These are phyloP conservation scores for Biscutella auriculata DNA, from an alignment of 441 rosid species.

Conservation along the genomic window DNA sequence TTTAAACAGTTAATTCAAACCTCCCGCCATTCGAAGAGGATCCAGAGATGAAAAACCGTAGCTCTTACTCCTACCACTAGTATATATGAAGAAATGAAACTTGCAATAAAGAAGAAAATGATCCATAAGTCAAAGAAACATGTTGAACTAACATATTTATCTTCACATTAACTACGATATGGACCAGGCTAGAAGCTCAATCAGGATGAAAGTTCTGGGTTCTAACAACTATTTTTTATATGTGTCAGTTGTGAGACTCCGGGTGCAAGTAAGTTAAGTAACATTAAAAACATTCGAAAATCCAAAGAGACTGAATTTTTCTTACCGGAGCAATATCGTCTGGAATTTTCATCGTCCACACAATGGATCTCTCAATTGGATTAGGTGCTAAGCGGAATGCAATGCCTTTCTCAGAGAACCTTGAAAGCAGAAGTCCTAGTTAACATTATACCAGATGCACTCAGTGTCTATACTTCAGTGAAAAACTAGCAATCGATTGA, in stretches of 20 bases:
- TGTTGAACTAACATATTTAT: neutral
- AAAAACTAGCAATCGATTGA: neutral
- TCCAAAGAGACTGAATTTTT: neutral
- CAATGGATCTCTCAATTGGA: conserved; percentile 74
- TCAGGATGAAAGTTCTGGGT: too few relatives aligned
- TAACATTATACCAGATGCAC: conserved; percentile 18
- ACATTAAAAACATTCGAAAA: neutral
- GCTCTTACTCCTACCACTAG: neutral
- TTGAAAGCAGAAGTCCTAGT: conserved; percentile 77
- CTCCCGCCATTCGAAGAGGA: neutral
- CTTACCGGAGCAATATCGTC: conserved; percentile 63
- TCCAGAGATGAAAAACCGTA: neutral
- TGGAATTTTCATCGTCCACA: conserved; percentile 78
- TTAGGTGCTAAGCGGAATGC: conserved; percentile 54
- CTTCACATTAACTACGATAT: neutral
- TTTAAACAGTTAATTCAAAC: neutral
- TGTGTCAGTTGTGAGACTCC: neutral
- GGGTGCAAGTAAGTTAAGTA: neutral
- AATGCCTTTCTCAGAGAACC: conserved; percentile 81
- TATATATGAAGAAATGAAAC: neutral
- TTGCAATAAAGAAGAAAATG: neutral
- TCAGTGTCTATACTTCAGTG: conserved; percentile 18
- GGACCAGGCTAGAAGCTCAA: too few relatives aligned
- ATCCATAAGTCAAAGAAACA: neutral
- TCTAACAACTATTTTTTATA: neutral